Conservation (phyloP, 371 early-diverging fungal species). For the Apophysomyces sp. region DNA sequence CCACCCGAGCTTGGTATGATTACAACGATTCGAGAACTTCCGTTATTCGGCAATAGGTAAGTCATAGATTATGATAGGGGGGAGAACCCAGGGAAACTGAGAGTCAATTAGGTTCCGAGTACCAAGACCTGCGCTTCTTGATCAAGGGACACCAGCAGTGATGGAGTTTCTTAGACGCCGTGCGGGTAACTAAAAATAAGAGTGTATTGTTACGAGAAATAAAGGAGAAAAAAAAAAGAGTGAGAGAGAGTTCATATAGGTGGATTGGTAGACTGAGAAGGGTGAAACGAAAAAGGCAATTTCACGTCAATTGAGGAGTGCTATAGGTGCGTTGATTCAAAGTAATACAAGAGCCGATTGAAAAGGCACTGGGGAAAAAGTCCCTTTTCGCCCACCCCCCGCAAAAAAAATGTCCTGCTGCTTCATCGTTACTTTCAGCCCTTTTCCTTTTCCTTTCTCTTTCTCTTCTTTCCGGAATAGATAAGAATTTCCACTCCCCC, state of each 20-base stretch:
- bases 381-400: not conserved
- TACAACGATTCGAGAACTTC: constrained; percentile 44
- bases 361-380: not conserved
- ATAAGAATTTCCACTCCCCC: not conserved
- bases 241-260: too few relatives aligned
- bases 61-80: not conserved
- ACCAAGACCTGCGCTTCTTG: constrained; percentile 61
- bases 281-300: not conserved
- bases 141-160: constrained; percentile 61
- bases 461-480: not conserved
- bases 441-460: not conserved
- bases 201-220: too few relatives aligned
- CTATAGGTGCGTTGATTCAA: not conserved
- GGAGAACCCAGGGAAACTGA: not conserved
- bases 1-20: constrained; percentile 61
- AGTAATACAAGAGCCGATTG: not conserved
- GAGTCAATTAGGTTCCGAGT: constrained; percentile 49
- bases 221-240: too few relatives aligned
- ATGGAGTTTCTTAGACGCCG: constrained; percentile 56
- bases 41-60: constrained; percentile 60
- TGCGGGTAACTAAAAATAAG: not conserved
- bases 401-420: not conserved
- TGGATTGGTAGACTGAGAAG: too few relatives aligned
- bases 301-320: not conserved
- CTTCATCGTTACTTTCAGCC: not conserved